Evolutionary conservation across 1,284 basidiomycete species (phyloP), one percentile per base, ranked within the genome.

Genomic region (Cryptococcus floricola): DNA sequence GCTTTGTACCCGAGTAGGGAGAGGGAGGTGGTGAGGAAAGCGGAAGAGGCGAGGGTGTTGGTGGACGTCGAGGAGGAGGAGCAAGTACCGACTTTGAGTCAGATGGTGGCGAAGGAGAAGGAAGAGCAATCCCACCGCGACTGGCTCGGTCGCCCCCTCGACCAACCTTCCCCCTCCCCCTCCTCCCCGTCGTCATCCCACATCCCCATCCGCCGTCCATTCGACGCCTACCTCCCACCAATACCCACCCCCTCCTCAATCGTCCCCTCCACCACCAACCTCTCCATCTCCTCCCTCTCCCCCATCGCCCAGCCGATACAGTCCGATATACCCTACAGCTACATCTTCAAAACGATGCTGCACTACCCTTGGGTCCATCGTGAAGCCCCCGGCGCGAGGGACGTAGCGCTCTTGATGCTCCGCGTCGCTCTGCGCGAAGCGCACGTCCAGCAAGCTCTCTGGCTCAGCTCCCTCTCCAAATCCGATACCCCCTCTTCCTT

Each of bases 81-180:
- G 43, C 52, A 56, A 6, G 52, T 57, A 16, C 59, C 59, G 18
- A 57, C 59, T 12, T 28, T 60, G 38, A 54, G 48, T 10, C 45
- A 39, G 41, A 53, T 62, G 52, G 34, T 59, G 18, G 57, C 48
- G 25, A 57, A 51, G 39, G 60, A 58, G 37, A 47, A 48, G 18
- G 56, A 34, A 7, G 52, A 39, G 37, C 39, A 48, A 41, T 52
- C 56, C 37, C 50, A 54, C 18, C 37, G 50, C 31, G 56, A 56
- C 12, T 58, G 60, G 59, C 53, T 57, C 34, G 59, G 55, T 12
- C 52, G 50, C 19, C 42, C 44, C n/a, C 34, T 8, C 23, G 18
- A 31, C 25, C 5, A 38, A 39, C 10, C 10, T 23, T 10, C n/a
- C 16, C 14, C 28, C n/a, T 37, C 28, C 25, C 8, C 31, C 38